These are phyloP conservation scores for Pachysandra terminalis DNA, from an alignment of 164 flowering plant genomes.

Conservation along the genomic window DNA sequence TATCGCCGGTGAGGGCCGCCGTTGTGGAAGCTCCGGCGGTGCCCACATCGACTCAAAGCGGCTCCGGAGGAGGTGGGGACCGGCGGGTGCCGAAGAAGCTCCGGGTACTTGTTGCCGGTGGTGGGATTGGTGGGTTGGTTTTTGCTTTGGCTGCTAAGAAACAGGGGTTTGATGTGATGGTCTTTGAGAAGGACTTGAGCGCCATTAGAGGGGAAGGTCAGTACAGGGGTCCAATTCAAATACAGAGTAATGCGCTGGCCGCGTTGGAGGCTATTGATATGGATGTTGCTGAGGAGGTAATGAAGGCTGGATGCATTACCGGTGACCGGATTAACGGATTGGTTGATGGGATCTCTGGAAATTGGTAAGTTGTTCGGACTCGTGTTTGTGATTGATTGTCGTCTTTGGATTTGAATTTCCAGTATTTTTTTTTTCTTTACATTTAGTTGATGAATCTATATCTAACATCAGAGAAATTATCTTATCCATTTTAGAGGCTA, in stretches of 20 bases:
- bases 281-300: slow-evolving; percentile 87
- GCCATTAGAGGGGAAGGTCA: slow-evolving; percentile 96
- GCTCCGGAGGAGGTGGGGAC: neutral
- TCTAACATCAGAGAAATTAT: neutral
- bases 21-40: slow-evolving; percentile 6
- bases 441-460: neutral
- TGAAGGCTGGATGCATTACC: slow-evolving; percentile 84
- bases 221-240: slow-evolving; percentile 96
- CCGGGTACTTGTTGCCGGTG: slow-evolving; percentile 82
- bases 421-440: neutral
- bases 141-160: slow-evolving; percentile 83
- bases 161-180: slow-evolving; percentile 88
- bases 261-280: slow-evolving; percentile 95
- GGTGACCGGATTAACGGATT: slow-evolving; percentile 93
- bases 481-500: neutral
- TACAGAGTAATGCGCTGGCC: slow-evolving; percentile 94
- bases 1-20: slow-evolving; percentile 23
- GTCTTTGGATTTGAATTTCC: neutral
- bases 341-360: slow-evolving; percentile 93
- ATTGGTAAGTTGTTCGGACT: slow-evolving; percentile 52
- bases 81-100: slow-evolving; percentile 38
- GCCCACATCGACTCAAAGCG: neutral
- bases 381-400: neutral
- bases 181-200: slow-evolving; percentile 92
- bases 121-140: slow-evolving; percentile 95